Evolutionary conservation across 2,329 filamentous ascomycete species (phyloP), one percentile per base, ranked within the genome.

Genomic region (Neophaeococcomyces aloes): DNA sequence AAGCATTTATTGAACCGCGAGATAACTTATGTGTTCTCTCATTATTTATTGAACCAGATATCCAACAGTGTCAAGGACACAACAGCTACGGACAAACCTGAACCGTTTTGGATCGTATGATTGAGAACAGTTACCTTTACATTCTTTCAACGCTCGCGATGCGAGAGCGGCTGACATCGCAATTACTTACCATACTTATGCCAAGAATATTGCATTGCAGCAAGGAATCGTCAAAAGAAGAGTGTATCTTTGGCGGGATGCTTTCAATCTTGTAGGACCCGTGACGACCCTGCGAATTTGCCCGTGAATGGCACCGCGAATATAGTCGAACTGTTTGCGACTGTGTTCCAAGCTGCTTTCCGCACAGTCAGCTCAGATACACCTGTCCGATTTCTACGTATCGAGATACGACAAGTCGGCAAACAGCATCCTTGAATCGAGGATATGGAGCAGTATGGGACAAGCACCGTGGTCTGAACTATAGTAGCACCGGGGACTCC

Each of bases 361-460:
- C 10, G 14, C 15, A 18, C 33, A 15, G 37, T 25, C 8, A 10
- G 30, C 8, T 29, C 23, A 30, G 17, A 15, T 13, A 4, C 21
- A 0, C 59, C 61, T 0, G 61, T 68, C 2, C 61, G 65, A 11
- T 71, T 70, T 41, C 53, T 70, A n/a, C n/a, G n/a, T n/a, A 8
- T 64, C 57, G 23, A 61, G 69, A 1, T 72, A 61, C 38, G 69
- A 71, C 48, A 71, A 71, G 51, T 70, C 66, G 2, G 68, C 69
- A 0, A 70, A 66, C 3, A 71, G 70, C 46, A 69, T 71, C 38
- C 69, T 69, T 46, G 69, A 71, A 40, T 64, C 65, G 0, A 49
- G 61, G 29, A 53, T 71, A 2, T 72, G 68, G 67, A 60, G 66
- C 3, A 54, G 56, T 0, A 68, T 71, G 27, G 69, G 68, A 3